Percentiles rank a stretch among this genome's conserved stretches.
Evolutionary conservation across 116 monocot species (phyloP).

Genomic region (Dioscorea cayenensis): DNA sequence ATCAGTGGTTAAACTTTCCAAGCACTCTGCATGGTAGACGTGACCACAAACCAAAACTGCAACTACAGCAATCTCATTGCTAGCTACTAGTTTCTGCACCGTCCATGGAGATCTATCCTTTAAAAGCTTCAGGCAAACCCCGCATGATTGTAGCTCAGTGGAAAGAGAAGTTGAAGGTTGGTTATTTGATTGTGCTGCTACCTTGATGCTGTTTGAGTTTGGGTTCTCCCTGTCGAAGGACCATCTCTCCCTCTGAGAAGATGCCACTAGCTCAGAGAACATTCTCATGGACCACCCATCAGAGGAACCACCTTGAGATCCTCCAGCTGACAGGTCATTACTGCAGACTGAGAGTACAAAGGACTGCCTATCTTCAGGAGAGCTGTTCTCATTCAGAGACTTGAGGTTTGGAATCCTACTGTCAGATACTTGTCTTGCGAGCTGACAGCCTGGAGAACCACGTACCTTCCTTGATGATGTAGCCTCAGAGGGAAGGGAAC

Average conservation of each 20-base stretch:
- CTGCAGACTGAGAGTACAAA: constrained; percentile 38
- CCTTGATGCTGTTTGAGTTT: constrained; percentile 19
- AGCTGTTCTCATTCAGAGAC: constrained; percentile 42
- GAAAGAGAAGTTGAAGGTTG: constrained; percentile 12
- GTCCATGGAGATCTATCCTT: constrained; percentile 65
- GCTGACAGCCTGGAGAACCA: constrained; percentile 16
- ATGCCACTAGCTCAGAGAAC: constrained; percentile 80
- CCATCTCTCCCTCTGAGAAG: constrained; percentile 62
- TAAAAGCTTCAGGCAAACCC: constrained; percentile 66
- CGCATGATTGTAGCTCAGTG: constrained; percentile 43
- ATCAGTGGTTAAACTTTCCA: constrained; percentile 73
- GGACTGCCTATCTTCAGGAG: constrained; percentile 31
- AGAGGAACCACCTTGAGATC: constrained; percentile 64
- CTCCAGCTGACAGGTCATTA: constrained; percentile 45
- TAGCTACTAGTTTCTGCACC: constrained; percentile 10
- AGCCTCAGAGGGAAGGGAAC: constrained; percentile 18
- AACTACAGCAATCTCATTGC: constrained; percentile 52
- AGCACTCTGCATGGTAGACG: constrained; percentile 87
- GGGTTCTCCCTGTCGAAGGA: constrained; percentile 58
- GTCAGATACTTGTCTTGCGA: constrained; percentile 31
- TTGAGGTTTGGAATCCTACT: constrained; percentile 45
- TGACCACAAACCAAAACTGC: constrained; percentile 87
- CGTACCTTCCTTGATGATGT: constrained; percentile 33
- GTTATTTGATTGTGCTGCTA: constrained; percentile 16
- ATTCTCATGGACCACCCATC: constrained; percentile 90